phyloP scores from a whole-genome alignment of 2,329 filamentous ascomycete genomes.

The Cryphonectria naterciae region DNA sequence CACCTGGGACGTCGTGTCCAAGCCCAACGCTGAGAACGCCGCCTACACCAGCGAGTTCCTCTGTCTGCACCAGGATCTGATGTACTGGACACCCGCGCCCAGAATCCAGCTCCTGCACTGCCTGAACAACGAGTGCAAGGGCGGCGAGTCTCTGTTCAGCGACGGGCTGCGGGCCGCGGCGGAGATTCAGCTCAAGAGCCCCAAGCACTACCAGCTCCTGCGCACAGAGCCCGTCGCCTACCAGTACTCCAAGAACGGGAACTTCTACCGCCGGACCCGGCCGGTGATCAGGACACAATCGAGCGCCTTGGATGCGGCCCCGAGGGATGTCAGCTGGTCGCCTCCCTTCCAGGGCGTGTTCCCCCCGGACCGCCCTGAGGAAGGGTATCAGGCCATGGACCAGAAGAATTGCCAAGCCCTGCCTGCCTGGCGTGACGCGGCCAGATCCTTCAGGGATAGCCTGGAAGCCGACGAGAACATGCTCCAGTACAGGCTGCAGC shows the following conservation, averaged over 20 bases:
- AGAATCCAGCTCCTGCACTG: conserved; percentile 89
- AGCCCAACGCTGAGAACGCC: conserved; percentile 85
- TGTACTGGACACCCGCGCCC: conserved; percentile 82
- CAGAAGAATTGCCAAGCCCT: background rate
- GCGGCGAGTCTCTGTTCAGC: conserved; percentile 85
- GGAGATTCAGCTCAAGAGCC: conserved; percentile 38
- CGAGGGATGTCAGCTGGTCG: conserved; percentile 7
- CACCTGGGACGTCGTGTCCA: conserved; percentile 87
- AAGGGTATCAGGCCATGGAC: background rate
- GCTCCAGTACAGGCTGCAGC: conserved; percentile 72
- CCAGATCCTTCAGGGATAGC: conserved; percentile 58
- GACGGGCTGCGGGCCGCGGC: conserved; percentile 70
- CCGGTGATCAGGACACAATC: conserved; percentile 51
- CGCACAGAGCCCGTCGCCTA: conserved; percentile 54
- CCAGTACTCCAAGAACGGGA: conserved; percentile 64
- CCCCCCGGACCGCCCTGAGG: conserved; percentile 14
- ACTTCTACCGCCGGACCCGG: conserved; percentile 63
- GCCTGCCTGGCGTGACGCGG: conserved; percentile 51
- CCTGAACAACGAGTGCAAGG: conserved; percentile 75
- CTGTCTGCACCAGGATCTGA: conserved; percentile 89
- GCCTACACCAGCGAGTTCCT: conserved; percentile 84
- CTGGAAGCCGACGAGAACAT: conserved; percentile 63
- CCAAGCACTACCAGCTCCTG: conserved; percentile 43
- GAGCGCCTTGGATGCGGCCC: background rate
- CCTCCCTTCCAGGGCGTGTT: conserved; percentile 20